Evolutionary conservation across 306 rosid species (phyloP).

Genomic region (Dryas drummondii): DNA sequence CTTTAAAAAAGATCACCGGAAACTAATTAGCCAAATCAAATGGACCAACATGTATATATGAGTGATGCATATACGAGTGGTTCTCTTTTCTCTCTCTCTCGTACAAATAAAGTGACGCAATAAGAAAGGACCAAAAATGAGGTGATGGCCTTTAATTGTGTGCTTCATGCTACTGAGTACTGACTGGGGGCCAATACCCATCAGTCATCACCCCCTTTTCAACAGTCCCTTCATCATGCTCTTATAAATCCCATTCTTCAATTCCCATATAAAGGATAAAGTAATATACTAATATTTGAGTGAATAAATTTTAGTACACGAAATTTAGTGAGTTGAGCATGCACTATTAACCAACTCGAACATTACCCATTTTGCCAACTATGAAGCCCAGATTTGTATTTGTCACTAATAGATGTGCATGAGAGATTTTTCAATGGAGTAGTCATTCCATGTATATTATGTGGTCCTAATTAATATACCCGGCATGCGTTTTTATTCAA

Average conservation of each 20-base stretch:
- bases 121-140: not conserved
- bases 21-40: not conserved
- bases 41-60: not conserved
- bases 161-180: slow-evolving; percentile 20
- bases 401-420: slow-evolving; percentile 22
- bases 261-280: not conserved
- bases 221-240: slow-evolving; percentile 22
- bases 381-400: not conserved
- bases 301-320: no score
- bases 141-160: slow-evolving; percentile 26
- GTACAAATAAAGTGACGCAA: not conserved
- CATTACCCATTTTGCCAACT: slow-evolving; percentile 28
- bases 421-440: no score
- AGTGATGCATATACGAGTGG: not conserved
- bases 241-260: not conserved
- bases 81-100: not conserved
- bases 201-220: slow-evolving; percentile 12
- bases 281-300: not conserved
- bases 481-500: no score
- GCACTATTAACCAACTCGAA: no score
- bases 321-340: no score
- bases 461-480: no score
- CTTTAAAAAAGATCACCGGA: slow-evolving; percentile 3
- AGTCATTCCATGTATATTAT: no score
- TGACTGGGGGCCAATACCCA: slow-evolving; percentile 9